Percentiles rank a stretch among this genome's conserved stretches.
Conservation (phyloP, 2,329 filamentous ascomycete species). For the Lachnellula hyalina region DNA sequence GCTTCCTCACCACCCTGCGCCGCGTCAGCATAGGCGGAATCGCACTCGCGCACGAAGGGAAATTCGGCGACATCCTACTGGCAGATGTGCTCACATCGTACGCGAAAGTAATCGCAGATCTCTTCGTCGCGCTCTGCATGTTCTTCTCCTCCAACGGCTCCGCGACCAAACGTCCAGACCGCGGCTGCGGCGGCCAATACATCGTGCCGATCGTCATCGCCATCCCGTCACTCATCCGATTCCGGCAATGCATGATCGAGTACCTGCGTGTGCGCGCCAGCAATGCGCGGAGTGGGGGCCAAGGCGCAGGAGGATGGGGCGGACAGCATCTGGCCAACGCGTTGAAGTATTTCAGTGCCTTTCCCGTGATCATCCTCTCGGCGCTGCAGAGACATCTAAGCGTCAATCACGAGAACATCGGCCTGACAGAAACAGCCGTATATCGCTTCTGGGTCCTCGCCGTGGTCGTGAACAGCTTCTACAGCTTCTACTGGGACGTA, state of each 20-base stretch:
- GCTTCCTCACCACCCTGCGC: slow-evolving; percentile 69
- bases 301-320: slow-evolving; percentile 59
- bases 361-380: slow-evolving; percentile 81
- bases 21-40: slow-evolving; percentile 81
- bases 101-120: slow-evolving; percentile 82
- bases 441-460: slow-evolving; percentile 64
- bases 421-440: slow-evolving; percentile 37
- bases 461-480: slow-evolving; percentile 77
- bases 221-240: slow-evolving; percentile 75
- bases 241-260: slow-evolving; percentile 89
- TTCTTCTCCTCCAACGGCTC: slow-evolving; percentile 67
- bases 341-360: slow-evolving; percentile 87
- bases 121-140: slow-evolving; percentile 90
- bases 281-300: slow-evolving; percentile 41
- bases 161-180: slow-evolving; percentile 75
- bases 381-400: slow-evolving; percentile 63
- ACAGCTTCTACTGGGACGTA: slow-evolving; percentile 99
- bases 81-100: slow-evolving; percentile 95
- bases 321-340: slow-evolving; percentile 91
- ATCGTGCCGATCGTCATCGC: slow-evolving; percentile 81
- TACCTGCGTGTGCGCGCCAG: slow-evolving; percentile 64
- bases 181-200: slow-evolving; percentile 72
- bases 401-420: slow-evolving; percentile 32
- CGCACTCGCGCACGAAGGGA: slow-evolving; percentile 79
- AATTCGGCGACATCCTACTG: slow-evolving; percentile 89